Evolutionary conservation across 305 asterid species (phyloP).

Genomic region (Euphrasia arctica): DNA sequence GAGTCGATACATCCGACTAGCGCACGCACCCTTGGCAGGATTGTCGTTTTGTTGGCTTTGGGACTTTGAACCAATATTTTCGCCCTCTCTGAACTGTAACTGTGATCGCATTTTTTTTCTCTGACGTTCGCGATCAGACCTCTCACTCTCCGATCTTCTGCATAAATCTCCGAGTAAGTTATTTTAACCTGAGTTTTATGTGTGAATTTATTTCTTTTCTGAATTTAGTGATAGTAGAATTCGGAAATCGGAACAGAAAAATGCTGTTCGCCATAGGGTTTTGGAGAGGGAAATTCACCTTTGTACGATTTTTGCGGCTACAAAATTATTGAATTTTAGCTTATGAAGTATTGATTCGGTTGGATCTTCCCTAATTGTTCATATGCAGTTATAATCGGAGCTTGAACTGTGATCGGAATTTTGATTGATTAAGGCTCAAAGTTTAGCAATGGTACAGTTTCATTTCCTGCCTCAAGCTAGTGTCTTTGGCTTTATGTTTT

Average conservation of each 20-base stretch:
- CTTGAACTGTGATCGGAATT: constrained; percentile 28
- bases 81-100: constrained; percentile 22
- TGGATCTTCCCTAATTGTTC: constrained; percentile 25
- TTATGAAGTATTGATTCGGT: constrained; percentile 18
- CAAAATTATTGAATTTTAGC: constrained; percentile 24
- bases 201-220: background rate
- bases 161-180: constrained; percentile 27
- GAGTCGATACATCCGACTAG: constrained; percentile 15
- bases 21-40: constrained; percentile 20
- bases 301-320: constrained; percentile 3
- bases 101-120: constrained; percentile 26
- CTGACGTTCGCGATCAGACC: constrained; percentile 18
- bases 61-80: constrained; percentile 19
- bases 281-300: constrained; percentile 1
- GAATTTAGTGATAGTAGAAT: background rate
- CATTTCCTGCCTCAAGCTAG: constrained; percentile 11
- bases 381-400: constrained; percentile 27
- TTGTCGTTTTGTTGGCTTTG: constrained; percentile 29
- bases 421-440: constrained; percentile 25
- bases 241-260: constrained; percentile 9
- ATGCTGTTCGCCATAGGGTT: constrained; percentile 31
- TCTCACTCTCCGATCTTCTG: constrained; percentile 30
- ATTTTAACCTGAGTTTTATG: background rate
- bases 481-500: constrained; percentile 1
- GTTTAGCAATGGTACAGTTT: constrained; percentile 39